A percentile compares a stretch with the other conserved stretches of the same genome.
Conservation (phyloP, 2,329 filamentous ascomycete genomes). For the Neonectria hederae region DNA sequence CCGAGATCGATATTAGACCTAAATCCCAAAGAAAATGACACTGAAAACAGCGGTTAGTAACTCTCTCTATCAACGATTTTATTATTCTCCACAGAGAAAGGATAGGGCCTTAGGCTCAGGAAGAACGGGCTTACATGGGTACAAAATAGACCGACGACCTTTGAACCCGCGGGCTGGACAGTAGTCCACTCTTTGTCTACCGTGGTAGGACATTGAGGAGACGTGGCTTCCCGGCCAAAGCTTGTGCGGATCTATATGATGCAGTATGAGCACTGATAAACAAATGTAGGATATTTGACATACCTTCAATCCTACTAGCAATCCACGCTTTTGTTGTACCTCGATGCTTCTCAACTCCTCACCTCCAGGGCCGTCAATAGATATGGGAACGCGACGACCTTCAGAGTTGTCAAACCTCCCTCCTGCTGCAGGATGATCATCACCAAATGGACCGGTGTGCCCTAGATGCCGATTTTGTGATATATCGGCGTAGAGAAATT, state of each 20-base stretch:
- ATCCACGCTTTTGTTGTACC: not conserved
- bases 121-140: conserved; percentile 8
- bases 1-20: not conserved
- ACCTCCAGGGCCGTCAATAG: conserved; percentile 16
- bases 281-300: not conserved
- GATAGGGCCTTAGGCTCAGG: not conserved
- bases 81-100: not conserved
- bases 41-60: not conserved
- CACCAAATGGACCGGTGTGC: not conserved
- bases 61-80: not conserved
- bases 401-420: not conserved
- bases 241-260: conserved; percentile 18
- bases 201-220: conserved; percentile 6
- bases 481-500: conserved; percentile 19
- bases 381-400: not conserved
- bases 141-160: conserved; percentile 24
- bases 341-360: conserved; percentile 23
- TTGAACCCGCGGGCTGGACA: conserved; percentile 17
- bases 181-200: conserved; percentile 9
- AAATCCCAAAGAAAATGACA: not conserved
- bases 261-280: not conserved
- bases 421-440: not conserved
- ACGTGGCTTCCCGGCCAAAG: conserved; percentile 6
- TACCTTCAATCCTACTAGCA: conserved; percentile 25
- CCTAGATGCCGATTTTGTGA: conserved; percentile 17